Base-by-base conservation (phyloP, 306 rosid species). In the Cucurbita argyrosperma region DNA sequence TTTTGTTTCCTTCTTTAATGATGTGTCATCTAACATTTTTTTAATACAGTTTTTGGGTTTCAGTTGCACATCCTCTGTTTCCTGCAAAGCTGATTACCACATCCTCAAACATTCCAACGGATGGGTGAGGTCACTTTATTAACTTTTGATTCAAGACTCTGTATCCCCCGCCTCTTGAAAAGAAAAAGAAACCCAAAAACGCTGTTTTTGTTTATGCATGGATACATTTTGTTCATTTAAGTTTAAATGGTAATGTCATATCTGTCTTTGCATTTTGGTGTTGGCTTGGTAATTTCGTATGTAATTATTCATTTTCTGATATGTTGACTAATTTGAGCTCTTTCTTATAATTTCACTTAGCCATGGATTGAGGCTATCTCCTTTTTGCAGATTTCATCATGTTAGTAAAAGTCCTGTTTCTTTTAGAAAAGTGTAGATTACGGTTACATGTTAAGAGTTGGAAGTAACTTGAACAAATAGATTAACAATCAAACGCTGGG, bases 1-100 rank as follows among this genome's bases (percentile, higher is more conserved):
- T 50, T 13, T 73, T 38, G 64, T 30, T 71, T 63, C 63, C 60
- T 75, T 30, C 55, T 52, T 42, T 40, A 9, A 23, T 57, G 19
- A 61, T 45, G 52, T 75, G 21, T 35, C 76, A 75, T 59, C n/a
- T 81, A 53, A 64, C 54, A 62, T 63, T 49, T 61, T 52, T 77
- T 74, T 66, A 66, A 53, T 82, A 39, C 95, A 95, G 99, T 58
- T 95, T 95, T 85, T 91, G 84, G 93, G 84, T 79, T 80, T 64
- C 93, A 18, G 75, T 88, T 63, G 78, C 71, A 1, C 96, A 87
- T 77, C 96, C 97, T 74, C 74, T 91, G 76, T 67, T 21, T 58
- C 97, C 99, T 1, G 90, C 87, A 80, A 95, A 89, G 91, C 83
- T 91, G 81, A 77, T 40, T 16, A 64, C 80, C 14, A 62, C 91